Base-by-base conservation (phyloP, 495 filamentous ascomycete genomes). In the Clavariopsis aquatica region DNA sequence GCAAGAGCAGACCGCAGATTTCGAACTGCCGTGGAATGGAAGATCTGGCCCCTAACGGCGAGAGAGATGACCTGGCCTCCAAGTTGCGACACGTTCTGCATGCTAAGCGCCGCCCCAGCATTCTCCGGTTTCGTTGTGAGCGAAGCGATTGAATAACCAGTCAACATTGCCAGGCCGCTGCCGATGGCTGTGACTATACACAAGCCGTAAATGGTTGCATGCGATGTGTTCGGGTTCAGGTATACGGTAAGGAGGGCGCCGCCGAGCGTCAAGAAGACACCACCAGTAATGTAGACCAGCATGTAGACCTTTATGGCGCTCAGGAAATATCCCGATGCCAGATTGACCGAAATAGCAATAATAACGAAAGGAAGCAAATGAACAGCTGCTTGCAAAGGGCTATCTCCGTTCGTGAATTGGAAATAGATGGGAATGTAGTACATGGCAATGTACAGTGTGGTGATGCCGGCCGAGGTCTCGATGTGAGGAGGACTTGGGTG, bases 331-430 rank as follows among this genome's bases (percentile, higher is more conserved):
- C 49, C 49, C 12, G 19, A 26, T 15, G 13, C 20, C 7, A 52
- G 12, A 23, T 13, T 26, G 7, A 52, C 20, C 10, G 26, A 36
- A 10, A 56, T 46, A 12, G 51, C 24, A 19, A 67, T 9, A 19
- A 62, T 70, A 56, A 88, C 77, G 51, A 82, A 85, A 1, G 87
- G 87, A 5, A 89, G 78, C 4, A 89, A 76, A 4, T 83, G 79
- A 0, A 88, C 82, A 3, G 78, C 84, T 0, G 84, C 75, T 46
- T 75, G 64, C 13, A 85, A 69, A 5, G 82, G 78, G 0, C 67
- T 70, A 63, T 86, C 83, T 26, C 70, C 73, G 19, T 75, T 75
- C 0, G 78, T 78, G 69, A 88, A 88, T 60, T 85, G 83, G 72
- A 87, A 88, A 38, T 46, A 69, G 5, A 64, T n/a, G 15, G 66